Evolutionary conservation across 805 yeast genomes (phyloP).

Genomic region (Wickerhamomyces xylosicus): DNA sequence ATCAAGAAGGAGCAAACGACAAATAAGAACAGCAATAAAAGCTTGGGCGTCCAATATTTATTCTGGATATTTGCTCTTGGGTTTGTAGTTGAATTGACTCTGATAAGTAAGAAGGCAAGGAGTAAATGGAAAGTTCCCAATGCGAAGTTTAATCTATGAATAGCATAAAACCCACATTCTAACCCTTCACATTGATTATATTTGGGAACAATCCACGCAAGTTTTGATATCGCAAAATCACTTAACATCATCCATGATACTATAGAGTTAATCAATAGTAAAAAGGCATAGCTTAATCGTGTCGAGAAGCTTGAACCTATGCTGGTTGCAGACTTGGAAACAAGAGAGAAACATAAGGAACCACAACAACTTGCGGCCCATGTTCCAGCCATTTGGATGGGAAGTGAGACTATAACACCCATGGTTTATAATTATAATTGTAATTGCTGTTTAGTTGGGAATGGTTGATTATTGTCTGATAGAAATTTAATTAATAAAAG

Average conservation of each 20-base stretch:
- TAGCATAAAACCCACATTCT: conserved; percentile 89
- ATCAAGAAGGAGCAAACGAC: conserved; percentile 59
- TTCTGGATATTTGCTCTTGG: conserved; percentile 81
- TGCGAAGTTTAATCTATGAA: conserved; percentile 86
- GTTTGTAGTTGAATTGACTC: conserved; percentile 68
- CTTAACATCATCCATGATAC: conserved; percentile 90
- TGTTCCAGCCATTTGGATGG: conserved; percentile 49
- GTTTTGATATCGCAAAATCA: conserved; percentile 63
- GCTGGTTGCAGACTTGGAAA: conserved; percentile 39
- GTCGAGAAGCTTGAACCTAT: conserved; percentile 68
- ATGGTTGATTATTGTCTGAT: not conserved
- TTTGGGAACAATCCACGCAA: conserved; percentile 40
- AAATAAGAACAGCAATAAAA: conserved; percentile 46
- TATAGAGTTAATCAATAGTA: conserved; percentile 68
- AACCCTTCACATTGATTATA: conserved; percentile 73
- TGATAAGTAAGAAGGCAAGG: conserved; percentile 56
- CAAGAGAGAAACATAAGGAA: conserved; percentile 66
- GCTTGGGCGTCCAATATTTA: conserved; percentile 82
- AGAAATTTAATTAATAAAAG: too few species aligned
- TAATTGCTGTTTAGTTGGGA: not conserved
- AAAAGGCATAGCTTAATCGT: conserved; percentile 73
- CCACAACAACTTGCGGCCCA: conserved; percentile 71
- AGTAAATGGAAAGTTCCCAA: conserved; percentile 70
- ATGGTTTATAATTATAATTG: conserved; percentile 2
- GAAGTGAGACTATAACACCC: conserved; percentile 47